Conservation (phyloP, 2,329 filamentous ascomycete species). For the Beauveria sp. region DNA sequence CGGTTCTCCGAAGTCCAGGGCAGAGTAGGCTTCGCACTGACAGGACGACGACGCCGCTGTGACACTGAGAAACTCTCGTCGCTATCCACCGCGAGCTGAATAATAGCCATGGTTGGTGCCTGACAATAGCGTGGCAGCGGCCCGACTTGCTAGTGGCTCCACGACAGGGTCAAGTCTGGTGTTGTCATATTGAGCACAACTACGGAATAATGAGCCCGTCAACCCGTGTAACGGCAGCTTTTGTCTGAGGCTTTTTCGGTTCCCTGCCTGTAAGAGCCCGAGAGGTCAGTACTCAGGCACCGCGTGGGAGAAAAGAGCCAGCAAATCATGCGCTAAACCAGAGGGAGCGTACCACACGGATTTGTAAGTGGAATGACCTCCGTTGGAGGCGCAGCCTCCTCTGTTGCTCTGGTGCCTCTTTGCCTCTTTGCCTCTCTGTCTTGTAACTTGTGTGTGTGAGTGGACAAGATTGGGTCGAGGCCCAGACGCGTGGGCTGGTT, state of each 20-base stretch:
- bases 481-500: too few relatives aligned
- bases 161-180: neutral
- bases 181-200: neutral
- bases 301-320: neutral
- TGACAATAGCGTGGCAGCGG: slow-evolving; percentile 10
- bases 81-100: neutral
- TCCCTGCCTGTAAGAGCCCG: neutral
- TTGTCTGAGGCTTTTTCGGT: neutral
- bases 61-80: neutral
- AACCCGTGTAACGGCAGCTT: neutral
- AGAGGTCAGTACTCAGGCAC: neutral
- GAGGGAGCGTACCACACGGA: neutral
- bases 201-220: neutral
- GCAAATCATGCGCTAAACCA: neutral
- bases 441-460: too few relatives aligned
- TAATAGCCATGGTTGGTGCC: neutral
- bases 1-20: neutral
- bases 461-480: too few relatives aligned
- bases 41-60: neutral
- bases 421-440: too few relatives aligned
- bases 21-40: neutral
- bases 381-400: too few relatives aligned
- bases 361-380: neutral
- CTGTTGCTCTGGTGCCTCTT: too few relatives aligned
- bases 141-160: slow-evolving; percentile 11